Evolutionary conservation across 441 rosid genomes (phyloP).

Genomic region (Biscutella laevigata): DNA sequence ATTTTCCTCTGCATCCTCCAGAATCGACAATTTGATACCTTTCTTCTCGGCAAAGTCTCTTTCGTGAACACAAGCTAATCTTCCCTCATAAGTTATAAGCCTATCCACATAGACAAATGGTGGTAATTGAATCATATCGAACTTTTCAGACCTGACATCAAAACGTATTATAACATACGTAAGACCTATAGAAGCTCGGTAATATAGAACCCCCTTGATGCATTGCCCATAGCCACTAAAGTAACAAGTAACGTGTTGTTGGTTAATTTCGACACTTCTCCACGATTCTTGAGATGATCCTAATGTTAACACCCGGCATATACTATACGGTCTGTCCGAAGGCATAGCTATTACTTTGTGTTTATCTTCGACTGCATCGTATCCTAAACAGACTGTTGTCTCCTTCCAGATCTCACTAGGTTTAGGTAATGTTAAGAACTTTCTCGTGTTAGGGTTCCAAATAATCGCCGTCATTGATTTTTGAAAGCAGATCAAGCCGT

Average conservation of each 20-base stretch:
- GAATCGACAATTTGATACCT: background rate
- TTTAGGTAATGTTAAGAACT: background rate
- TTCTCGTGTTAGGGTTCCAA: constrained; percentile 12
- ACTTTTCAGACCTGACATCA: background rate
- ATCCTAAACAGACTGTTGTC: background rate
- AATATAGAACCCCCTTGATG: constrained; percentile 11
- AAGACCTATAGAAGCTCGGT: background rate
- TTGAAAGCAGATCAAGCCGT: constrained; percentile 13
- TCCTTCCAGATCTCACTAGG: background rate
- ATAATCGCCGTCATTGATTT: background rate
- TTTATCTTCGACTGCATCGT: background rate
- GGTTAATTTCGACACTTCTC: constrained; percentile 2
- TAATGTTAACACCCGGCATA: background rate
- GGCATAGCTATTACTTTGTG: background rate
- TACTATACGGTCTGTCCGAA: background rate
- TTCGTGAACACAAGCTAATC: background rate
- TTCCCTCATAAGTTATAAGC: background rate
- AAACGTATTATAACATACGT: background rate
- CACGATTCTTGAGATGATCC: constrained; percentile 6
- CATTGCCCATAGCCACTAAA: background rate
- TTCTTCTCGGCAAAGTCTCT: too few species aligned
- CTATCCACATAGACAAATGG: rapidly evolving
- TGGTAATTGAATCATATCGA: background rate
- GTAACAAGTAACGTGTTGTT: background rate
- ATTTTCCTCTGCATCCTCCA: background rate